Evolutionary conservation across 2,329 filamentous ascomycete genomes (phyloP), one percentile per base, ranked within the genome.

Genomic region (Sphaerostilbella broomeana): DNA sequence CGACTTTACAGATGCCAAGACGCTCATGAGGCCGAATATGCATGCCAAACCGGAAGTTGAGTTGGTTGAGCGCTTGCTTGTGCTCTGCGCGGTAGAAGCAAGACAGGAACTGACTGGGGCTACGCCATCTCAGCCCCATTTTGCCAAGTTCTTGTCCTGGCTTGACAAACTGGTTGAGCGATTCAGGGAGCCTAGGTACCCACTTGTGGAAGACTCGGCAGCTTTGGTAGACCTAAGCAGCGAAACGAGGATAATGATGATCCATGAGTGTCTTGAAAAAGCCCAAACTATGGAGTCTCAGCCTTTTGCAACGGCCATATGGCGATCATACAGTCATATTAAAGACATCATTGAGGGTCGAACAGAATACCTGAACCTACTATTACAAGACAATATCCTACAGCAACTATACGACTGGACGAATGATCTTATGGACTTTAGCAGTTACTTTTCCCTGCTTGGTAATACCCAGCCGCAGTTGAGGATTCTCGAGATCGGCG

Each of bases 401-500:
- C 7, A 7, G 22, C 22, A 12, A 25, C 7, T 25, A 7, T 25
- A 25, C 12, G 22, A 25, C 22, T n/a, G 7, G 11, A 27, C 9
- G 6, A 18, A 6, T 12, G 9, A 6, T 6, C 29, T 19, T 20
- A 18, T 31, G 5, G 31, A 35, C 8, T 8, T 7, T 12, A 59
- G 51, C n/a, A 58, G 53, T 38, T 20, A 26, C 26, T 46, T 35
- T 24, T 29, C 41, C 44, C 8, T 47, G 43, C 15, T 53, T 42
- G 6, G 51, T 35, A 13, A 53, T 48, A 51, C 47, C 4, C 48
- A 46, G 4, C 48, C 49, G 2, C 44, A 49, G 9, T 46, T 66
- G 10, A 51, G 56, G 3, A 54, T 67, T 19, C 50, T 68, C 1
- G 64, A 68, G 42, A 54, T 68, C 24, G 65, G 63, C 3, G 61